Base-by-base conservation (phyloP, 2,329 filamentous ascomycete species). In the Ceratocystis alfenasii region DNA sequence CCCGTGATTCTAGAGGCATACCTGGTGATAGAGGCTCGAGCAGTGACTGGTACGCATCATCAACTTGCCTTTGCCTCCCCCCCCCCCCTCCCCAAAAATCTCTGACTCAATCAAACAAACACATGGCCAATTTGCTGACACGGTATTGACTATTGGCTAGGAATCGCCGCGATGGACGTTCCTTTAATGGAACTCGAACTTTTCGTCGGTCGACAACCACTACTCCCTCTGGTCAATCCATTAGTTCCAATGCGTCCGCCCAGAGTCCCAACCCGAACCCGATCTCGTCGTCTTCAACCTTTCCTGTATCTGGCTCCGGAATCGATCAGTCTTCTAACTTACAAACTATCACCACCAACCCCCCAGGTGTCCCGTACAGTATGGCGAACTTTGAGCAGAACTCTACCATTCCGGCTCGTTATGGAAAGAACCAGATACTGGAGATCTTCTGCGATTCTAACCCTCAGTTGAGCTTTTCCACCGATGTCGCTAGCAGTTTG, bases 381-480 rank as follows among this genome's bases (percentile, higher is more conserved):
- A 50, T 50, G 61, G 4, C 61, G 7, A 17, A 20, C 61, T 50
- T 48, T 28, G 61, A 63, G 7, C 61, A 63, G 61, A 63, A 46
- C 12, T 57, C 44, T 36, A 64, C 48, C 22, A 75, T 77, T 70
- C 75, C 84, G 53, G 76, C 79, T 68, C 85, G 88, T 70, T 95
- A 95, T 75, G 85, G 84, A 69, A 89, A 87, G 74, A 89, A 92
- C 2, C 84, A 95, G 69, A 79, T 96, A 69, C 79, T 96, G 67
- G 83, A 86, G 66, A 82, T 96, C 70, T 93, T 84, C 59, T 25
- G 75, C 76, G 50, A 69, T 71, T 67, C 75, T 77, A 70, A 80
- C 80, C 64, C 81, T 84, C 48, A 81, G 86, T 59, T 79, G 80
- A 68, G 46, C 4, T 67, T 67, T 28, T 55, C 64, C 22, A 53